Evolutionary conservation across 768 basidiomycete genomes (phyloP).

Genomic region (Russula vinacea): DNA sequence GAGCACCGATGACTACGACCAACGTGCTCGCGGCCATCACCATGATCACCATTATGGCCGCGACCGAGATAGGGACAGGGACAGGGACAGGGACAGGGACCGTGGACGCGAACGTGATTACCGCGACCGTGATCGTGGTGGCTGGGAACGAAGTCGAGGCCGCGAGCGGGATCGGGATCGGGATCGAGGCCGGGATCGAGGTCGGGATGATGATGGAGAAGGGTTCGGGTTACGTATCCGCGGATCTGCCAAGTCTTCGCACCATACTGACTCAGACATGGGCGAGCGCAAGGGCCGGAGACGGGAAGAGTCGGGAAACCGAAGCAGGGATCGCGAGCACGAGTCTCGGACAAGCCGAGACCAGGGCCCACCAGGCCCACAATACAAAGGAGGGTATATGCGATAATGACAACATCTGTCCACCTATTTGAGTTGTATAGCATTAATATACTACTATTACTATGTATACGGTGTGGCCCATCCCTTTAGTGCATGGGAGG

Average conservation of each 20-base stretch:
- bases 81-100: too few species aligned
- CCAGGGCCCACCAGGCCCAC: conserved; percentile 33
- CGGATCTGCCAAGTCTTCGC: conserved; percentile 12
- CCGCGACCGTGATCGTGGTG: background rate
- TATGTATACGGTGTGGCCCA: background rate
- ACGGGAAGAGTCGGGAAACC: conserved; percentile 23
- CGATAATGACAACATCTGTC: conserved; percentile 25
- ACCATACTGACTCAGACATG: background rate
- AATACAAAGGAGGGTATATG: conserved; percentile 37
- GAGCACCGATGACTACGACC: background rate
- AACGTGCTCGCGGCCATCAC: background rate
- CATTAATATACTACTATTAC: background rate
- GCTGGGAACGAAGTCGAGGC: background rate
- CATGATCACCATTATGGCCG: background rate
- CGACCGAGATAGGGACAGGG: background rate
- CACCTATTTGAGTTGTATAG: background rate
- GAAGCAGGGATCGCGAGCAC: conserved; percentile 21
- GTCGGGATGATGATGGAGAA: conserved; percentile 22
- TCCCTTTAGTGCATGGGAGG: background rate
- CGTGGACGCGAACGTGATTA: conserved; percentile 24
- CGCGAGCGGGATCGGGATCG: background rate
- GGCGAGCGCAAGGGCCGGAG: conserved; percentile 1
- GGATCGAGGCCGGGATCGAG: conserved; percentile 22
- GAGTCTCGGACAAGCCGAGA: conserved; percentile 19
- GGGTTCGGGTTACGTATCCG: conserved; percentile 3